phyloP scores from a whole-genome alignment of 805 yeast genomes.

The Brettanomyces bruxellensis region DNA sequence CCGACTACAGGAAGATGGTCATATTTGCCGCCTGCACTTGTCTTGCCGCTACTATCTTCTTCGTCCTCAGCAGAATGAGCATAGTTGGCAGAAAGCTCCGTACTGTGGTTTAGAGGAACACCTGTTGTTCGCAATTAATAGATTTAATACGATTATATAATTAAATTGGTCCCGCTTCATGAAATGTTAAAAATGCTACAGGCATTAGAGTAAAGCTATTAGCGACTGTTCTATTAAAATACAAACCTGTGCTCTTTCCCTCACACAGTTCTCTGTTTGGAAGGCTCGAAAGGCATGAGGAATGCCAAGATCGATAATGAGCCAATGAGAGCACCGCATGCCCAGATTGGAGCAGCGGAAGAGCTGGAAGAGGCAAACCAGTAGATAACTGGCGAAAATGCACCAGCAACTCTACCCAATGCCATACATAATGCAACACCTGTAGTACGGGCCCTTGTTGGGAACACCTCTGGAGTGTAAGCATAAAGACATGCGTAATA shows the following conservation, averaged over 20 bases:
- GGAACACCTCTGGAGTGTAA: conserved; percentile 58
- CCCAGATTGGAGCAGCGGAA: conserved; percentile 53
- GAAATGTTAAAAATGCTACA: no score
- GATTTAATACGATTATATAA: no score
- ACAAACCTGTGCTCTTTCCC: no score
- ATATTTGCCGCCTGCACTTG: conserved; percentile 16
- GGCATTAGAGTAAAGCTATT: no score
- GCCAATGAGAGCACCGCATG: conserved; percentile 48
- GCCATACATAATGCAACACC: conserved; percentile 54
- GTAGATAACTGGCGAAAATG: conserved; percentile 48
- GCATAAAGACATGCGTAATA: conserved; percentile 56
- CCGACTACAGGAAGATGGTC: conserved; percentile 16
- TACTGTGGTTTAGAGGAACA: conserved; percentile 4
- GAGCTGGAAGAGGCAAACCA: conserved; percentile 38
- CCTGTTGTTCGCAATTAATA: no score
- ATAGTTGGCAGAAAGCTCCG: conserved; percentile 34
- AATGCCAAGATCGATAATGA: conserved; percentile 35
- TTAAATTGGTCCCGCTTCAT: no score
- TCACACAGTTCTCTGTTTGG: conserved; percentile 28
- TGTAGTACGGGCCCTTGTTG: conserved; percentile 44
- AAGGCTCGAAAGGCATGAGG: conserved; percentile 43
- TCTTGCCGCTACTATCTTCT: conserved; percentile 27
- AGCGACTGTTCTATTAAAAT: no score
- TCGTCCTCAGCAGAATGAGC: conserved; percentile 34
- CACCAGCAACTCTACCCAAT: conserved; percentile 42